Evolutionary conservation across 768 basidiomycete species (phyloP), one percentile per base, ranked within the genome.

Genomic region (Collybia sp.): DNA sequence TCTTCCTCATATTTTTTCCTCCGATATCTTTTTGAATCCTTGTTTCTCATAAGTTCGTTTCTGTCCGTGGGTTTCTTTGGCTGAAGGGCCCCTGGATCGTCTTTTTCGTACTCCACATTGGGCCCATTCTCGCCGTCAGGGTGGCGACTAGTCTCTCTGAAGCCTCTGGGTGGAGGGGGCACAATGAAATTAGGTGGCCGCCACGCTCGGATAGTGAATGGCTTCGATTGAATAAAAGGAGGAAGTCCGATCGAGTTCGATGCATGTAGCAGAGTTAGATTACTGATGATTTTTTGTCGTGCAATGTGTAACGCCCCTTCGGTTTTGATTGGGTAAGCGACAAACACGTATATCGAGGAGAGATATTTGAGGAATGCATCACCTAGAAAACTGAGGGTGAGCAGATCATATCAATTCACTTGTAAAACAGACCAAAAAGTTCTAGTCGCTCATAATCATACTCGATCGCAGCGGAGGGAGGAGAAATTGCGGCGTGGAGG

Each of bases 321-420:
- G 51, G 73, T 73, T 37, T 73, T 68, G 9, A 70, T 66, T 5
- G 88, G 85, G 53, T 82, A 73, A 19, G 76, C 77, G 38, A 85
- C 85, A 56, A 85, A 91, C 25, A 85, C 73, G 58, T 87, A 86
- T 47, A 83, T 70, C 10, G 88, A 84, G 6, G 82, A 72, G 39
- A 92, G 61, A 56, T 84, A 85, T 63, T 94, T 94, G 50, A 94
- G 67, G 60, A 88, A 88, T 17, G 88, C 79, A 63, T 93, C 92
- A 25, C 91, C 90, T 82, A 53, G 20, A 49, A 17, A 19, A 36
- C 17, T 11, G 31, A 47, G 31, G 56, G 53, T 42, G 41, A 43
- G 18, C 32, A 46, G 25, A 31, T 15, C 43, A 15, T 30, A 16
- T 47, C 43, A 17, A 35, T 35, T 30, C n/a, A 34, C 44, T 11